These are phyloP conservation scores for Thelephora terrestris DNA, from an alignment of 1,284 basidiomycete genomes.

Conservation along the genomic window DNA sequence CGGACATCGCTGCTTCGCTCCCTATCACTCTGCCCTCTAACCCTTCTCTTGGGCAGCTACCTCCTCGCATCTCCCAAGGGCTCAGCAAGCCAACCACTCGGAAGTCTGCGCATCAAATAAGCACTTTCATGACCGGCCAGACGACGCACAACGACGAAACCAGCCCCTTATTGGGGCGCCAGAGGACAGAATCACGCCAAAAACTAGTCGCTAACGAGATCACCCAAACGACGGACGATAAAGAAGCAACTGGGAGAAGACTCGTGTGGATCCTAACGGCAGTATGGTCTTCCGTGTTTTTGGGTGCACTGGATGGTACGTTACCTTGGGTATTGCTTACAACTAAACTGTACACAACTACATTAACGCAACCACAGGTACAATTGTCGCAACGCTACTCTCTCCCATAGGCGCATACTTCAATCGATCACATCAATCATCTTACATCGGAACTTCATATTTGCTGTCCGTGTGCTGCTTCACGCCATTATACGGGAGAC, in stretches of 20 bases:
- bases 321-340: slow-evolving; percentile 6
- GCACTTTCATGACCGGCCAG: not conserved
- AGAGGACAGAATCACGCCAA: not conserved
- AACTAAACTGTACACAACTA: slow-evolving; percentile 1
- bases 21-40: no score
- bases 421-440: slow-evolving; percentile 67
- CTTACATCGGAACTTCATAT: slow-evolving; percentile 84
- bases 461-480: slow-evolving; percentile 85
- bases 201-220: not conserved
- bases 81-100: no score
- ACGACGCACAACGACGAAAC: not conserved
- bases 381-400: slow-evolving; percentile 69
- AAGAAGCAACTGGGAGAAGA: slow-evolving; percentile 37
- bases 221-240: not conserved
- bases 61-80: no score
- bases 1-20: no score
- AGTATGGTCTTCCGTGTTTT: slow-evolving; percentile 70
- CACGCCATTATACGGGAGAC: slow-evolving; percentile 80
- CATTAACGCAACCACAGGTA: slow-evolving; percentile 33
- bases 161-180: not conserved
- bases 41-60: no score
- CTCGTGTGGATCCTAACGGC: slow-evolving; percentile 62
- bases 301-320: slow-evolving; percentile 73
- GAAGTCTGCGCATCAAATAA: no score
- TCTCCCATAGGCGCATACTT: slow-evolving; percentile 75